phyloP scores from a whole-genome alignment of 129 eudicot genomes.

The Lactuca sativa region DNA sequence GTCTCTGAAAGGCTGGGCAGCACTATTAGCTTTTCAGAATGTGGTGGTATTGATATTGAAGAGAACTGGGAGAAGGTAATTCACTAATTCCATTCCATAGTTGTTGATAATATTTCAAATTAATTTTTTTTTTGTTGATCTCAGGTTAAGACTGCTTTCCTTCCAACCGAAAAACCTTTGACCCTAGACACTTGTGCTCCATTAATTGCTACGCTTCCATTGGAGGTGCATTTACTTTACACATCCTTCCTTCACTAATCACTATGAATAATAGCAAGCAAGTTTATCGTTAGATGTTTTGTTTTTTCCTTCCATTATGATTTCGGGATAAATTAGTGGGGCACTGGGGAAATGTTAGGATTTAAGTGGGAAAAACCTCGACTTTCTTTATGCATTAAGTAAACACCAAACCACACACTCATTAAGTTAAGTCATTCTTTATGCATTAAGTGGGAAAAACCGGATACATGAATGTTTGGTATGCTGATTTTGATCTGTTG shows the following conservation, averaged over 20 bases:
- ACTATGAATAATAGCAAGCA: no score
- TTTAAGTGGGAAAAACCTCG: no score
- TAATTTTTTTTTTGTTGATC: not conserved
- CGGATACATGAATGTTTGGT: conserved; percentile 4
- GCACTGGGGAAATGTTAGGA: no score
- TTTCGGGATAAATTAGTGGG: no score
- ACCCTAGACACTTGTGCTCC: conserved; percentile 74
- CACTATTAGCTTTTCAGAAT: conserved; percentile 81
- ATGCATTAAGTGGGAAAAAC: no score
- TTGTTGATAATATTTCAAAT: not conserved
- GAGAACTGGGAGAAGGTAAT: conserved; percentile 95
- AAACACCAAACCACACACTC: no score
- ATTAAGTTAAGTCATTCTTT: no score
- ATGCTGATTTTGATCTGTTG: conserved; percentile 7
- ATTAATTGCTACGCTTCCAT: conserved; percentile 79
- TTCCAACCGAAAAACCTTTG: conserved; percentile 74
- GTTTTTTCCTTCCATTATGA: no score
- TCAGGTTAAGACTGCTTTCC: conserved; percentile 78
- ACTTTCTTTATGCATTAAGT: no score
- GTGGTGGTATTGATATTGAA: conserved; percentile 93
- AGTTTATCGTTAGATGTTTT: no score
- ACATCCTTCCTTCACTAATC: not conserved
- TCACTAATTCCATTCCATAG: not conserved
- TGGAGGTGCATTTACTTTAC: conserved; percentile 57
- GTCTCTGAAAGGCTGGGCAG: conserved; percentile 80